Conservation (phyloP, 2,329 filamentous ascomycete species). For the Cladophialophora exuberans region DNA sequence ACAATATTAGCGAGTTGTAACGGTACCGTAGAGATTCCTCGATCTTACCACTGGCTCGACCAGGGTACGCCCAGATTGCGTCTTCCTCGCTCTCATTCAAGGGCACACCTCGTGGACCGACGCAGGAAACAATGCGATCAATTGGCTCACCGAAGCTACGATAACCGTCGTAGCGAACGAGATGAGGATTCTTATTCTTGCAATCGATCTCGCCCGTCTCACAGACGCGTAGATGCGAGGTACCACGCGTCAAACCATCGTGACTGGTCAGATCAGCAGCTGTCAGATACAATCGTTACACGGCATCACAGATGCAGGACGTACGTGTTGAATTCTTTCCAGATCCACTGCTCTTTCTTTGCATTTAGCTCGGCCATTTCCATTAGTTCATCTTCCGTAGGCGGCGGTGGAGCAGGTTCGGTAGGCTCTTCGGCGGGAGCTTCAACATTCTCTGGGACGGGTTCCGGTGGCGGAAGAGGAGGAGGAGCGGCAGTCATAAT, state of each 20-base stretch:
- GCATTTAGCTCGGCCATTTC: slow-evolving; percentile 29
- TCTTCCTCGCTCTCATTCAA: slow-evolving; percentile 64
- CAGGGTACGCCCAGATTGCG: slow-evolving; percentile 62
- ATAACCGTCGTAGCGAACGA: slow-evolving; percentile 34
- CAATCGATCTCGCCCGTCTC: slow-evolving; percentile 30
- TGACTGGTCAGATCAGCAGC: slow-evolving; percentile 25
- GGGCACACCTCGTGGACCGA: slow-evolving; percentile 58
- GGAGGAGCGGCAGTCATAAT: slow-evolving; percentile 28
- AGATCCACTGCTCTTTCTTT: slow-evolving; percentile 32
- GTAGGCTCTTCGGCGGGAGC: not conserved
- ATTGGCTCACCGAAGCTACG: slow-evolving; percentile 29
- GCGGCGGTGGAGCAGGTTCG: slow-evolving; percentile 13
- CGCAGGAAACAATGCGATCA: slow-evolving; percentile 59
- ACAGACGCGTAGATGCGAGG: slow-evolving; percentile 29
- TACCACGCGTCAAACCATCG: slow-evolving; percentile 32
- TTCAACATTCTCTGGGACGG: slow-evolving; percentile 5
- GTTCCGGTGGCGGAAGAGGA: slow-evolving; percentile 1
- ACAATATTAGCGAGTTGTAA: slow-evolving; percentile 11
- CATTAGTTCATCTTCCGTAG: slow-evolving; percentile 29
- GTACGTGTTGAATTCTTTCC: slow-evolving; percentile 34
- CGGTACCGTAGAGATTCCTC: not conserved
- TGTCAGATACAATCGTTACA: not conserved
- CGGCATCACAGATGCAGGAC: slow-evolving; percentile 3
- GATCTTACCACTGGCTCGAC: slow-evolving; percentile 30
- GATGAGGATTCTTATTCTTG: slow-evolving; percentile 28